Percentiles rank a stretch among this genome's conserved stretches.
Evolutionary conservation across 2,329 filamentous ascomycete species (phyloP).

Genomic region (Colletotrichum musicola): DNA sequence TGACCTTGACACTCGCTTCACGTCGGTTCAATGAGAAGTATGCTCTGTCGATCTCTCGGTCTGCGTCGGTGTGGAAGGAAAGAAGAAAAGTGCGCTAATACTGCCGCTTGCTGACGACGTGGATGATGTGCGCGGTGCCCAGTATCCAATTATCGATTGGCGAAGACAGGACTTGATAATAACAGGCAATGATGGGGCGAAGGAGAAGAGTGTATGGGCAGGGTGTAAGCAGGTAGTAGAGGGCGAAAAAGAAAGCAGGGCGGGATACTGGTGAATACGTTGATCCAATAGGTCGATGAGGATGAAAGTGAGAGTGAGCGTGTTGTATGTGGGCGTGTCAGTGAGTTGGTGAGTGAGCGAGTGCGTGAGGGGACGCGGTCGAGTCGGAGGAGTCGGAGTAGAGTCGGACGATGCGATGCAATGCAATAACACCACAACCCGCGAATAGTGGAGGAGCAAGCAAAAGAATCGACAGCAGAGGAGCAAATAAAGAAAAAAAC

Average conservation of each 20-base stretch:
- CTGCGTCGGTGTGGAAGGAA: not conserved
- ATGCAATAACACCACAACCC: not conserved
- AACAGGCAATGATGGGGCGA: constrained; percentile 2
- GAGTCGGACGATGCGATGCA: constrained; percentile 13
- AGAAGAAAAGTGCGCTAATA: not conserved
- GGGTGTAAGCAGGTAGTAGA: not conserved
- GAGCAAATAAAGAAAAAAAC: constrained; percentile 15
- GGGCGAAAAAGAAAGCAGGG: not conserved
- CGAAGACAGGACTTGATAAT: not conserved
- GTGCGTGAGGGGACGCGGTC: constrained; percentile 2
- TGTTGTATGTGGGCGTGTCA: not conserved
- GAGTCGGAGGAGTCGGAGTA: not conserved
- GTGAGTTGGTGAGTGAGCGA: constrained; percentile 3
- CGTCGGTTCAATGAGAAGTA: not conserved
- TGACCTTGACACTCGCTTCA: not conserved
- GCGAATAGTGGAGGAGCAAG: too few species aligned
- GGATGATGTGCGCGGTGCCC: not conserved
- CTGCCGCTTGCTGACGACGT: constrained; percentile 14
- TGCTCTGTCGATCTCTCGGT: not conserved
- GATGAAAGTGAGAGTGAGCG: not conserved
- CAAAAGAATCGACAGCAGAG: too few species aligned
- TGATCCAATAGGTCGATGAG: constrained; percentile 1
- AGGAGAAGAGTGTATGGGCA: not conserved
- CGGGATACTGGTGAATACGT: not conserved
- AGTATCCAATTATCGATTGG: constrained; percentile 10